phyloP scores from a whole-genome alignment of 2,329 filamentous ascomycete species.

The Gremmenia infestans region DNA sequence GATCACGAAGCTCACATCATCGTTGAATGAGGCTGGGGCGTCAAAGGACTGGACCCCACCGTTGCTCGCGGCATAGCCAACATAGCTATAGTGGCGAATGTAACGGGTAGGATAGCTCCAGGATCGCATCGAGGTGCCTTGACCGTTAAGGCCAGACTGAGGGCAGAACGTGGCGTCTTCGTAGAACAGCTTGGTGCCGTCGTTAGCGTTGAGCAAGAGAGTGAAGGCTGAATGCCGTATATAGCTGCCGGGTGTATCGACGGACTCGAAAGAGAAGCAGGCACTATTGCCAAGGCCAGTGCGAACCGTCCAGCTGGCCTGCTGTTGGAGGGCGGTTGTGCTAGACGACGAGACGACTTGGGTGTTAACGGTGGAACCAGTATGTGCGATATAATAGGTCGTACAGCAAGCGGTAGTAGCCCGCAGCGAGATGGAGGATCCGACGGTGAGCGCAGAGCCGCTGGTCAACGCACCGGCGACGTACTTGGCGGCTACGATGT shows the following conservation, averaged over 20 bases:
- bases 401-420: conserved; percentile 51
- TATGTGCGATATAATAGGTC: conserved; percentile 51
- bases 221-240: conserved; percentile 51
- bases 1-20: conserved; percentile 50
- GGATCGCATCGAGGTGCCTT: conserved; percentile 47
- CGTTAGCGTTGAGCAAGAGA: conserved; percentile 45
- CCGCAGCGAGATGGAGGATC: conserved; percentile 47
- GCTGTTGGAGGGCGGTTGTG: conserved; percentile 43
- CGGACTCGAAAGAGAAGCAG: conserved; percentile 58
- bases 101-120: conserved; percentile 58
- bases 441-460: conserved; percentile 43
- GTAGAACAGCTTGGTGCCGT: conserved; percentile 50
- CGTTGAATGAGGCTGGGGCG: conserved; percentile 41
- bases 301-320: conserved; percentile 49
- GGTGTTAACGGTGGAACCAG: conserved; percentile 45
- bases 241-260: conserved; percentile 52
- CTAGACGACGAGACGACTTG: conserved; percentile 50
- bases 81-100: conserved; percentile 48
- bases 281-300: conserved; percentile 50
- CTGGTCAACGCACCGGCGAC: conserved; percentile 42
- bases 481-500: conserved; percentile 57
- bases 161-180: conserved; percentile 63
- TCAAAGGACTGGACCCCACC: conserved; percentile 54
- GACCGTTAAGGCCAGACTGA: conserved; percentile 44
- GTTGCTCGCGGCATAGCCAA: conserved; percentile 46